phyloP scores from a whole-genome alignment of 495 filamentous ascomycete genomes.

The Penicillium paxilli region DNA sequence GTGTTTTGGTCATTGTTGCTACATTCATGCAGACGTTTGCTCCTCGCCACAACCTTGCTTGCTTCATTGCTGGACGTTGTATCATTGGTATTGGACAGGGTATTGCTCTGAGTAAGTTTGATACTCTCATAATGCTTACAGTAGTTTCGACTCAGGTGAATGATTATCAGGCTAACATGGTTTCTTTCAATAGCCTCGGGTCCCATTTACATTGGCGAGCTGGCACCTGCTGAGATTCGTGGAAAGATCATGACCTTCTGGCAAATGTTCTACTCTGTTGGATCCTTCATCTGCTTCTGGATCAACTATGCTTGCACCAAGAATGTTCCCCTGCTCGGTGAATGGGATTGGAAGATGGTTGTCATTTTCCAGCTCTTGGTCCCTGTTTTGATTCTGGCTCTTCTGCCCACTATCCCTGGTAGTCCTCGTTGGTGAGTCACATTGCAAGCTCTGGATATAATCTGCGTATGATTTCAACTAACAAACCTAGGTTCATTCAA shows the following conservation, averaged over 20 bases:
- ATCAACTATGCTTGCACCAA: conserved; percentile 58
- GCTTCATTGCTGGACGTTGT: conserved; percentile 61
- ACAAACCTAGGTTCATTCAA: conserved; percentile 46
- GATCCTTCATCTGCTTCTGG: conserved; percentile 65
- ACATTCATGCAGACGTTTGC: conserved; percentile 64
- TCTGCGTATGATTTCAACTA: background rate
- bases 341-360: conserved; percentile 65
- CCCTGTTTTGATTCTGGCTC: conserved; percentile 50
- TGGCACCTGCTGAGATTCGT: conserved; percentile 58
- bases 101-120: conserved; percentile 57
- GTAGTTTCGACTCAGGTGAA: background rate
- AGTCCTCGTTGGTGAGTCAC: conserved; percentile 53
- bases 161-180: conserved; percentile 3
- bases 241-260: conserved; percentile 68
- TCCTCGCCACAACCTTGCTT: conserved; percentile 53
- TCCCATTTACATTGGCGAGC: conserved; percentile 63
- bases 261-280: conserved; percentile 67
- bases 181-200: conserved; percentile 45
- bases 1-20: conserved; percentile 56
- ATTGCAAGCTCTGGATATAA: background rate
- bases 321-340: conserved; percentile 47
- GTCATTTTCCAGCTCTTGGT: conserved; percentile 63
- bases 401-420: conserved; percentile 57
- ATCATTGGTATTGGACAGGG: conserved; percentile 67
- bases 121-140: too few species aligned